A percentile compares a stretch with the other conserved stretches of the same genome.
Evolutionary conservation across 371 early-diverging fungal genomes (phyloP).

Genomic region (Mucor ambiguus): DNA sequence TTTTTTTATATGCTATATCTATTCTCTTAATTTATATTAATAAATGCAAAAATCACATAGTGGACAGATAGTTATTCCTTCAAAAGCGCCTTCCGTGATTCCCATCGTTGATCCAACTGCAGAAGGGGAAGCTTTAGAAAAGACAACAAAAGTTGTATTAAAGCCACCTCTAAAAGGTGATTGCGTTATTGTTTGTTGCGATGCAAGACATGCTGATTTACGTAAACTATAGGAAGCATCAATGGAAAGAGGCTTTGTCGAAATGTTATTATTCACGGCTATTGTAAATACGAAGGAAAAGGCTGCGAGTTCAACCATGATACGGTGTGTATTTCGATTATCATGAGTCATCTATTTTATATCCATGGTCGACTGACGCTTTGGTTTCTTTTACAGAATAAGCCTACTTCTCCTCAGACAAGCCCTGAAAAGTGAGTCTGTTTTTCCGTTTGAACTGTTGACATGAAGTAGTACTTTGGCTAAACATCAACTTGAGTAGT

Average conservation of each 20-base stretch:
- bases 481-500: slow-evolving; percentile 14
- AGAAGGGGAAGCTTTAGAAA: slow-evolving; percentile 27
- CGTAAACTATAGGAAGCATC: slow-evolving; percentile 20
- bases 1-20: slow-evolving; percentile 3
- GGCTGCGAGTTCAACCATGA: slow-evolving; percentile 88
- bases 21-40: slow-evolving; percentile 2
- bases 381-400: slow-evolving; percentile 17
- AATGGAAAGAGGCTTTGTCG: slow-evolving; percentile 69
- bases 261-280: slow-evolving; percentile 85
- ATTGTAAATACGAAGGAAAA: slow-evolving; percentile 84
- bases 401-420: slow-evolving; percentile 34
- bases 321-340: slow-evolving; percentile 37
- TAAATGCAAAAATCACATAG: slow-evolving; percentile 39
- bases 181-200: not conserved
- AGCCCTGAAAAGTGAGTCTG: slow-evolving; percentile 64
- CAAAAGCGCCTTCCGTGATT: slow-evolving; percentile 55
- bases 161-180: slow-evolving; percentile 51
- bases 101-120: slow-evolving; percentile 57
- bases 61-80: slow-evolving; percentile 48
- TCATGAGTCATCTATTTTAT: not conserved
- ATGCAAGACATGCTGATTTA: not conserved
- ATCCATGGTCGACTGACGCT: slow-evolving; percentile 7
- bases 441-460: not conserved
- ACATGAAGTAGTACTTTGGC: not conserved
- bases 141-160: slow-evolving; percentile 19